Base-by-base conservation (phyloP, 805 yeast species). In the Candida morakotiae region DNA sequence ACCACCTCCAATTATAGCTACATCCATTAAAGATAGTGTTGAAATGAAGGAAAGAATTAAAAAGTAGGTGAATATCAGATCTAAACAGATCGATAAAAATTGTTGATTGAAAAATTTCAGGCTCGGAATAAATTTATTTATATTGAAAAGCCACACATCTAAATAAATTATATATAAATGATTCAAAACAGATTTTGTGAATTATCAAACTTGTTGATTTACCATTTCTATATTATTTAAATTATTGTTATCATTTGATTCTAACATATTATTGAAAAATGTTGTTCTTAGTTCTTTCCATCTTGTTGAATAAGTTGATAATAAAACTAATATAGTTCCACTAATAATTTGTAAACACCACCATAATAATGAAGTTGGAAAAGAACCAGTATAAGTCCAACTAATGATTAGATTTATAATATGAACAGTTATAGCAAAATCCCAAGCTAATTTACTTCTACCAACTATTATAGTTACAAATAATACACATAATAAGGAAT, bases 391-490 rank as follows among this genome's bases (percentile, higher is more conserved):
- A 45, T 77, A 79, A 1, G 76, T 42, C 78, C 86, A 79, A 0
- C 79, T 86, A 3, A 87, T 79, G 3, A 79, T 36, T 17, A 91
- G 59, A 60, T 91, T 83, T 35, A 93, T 73, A 16, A 83, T 77
- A 58, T 93, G 96, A 11, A 91, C 77, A 0, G 98, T 93, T n/a
- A 91, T 54, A 9, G 96, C 96, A 64, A 93, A 91, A 61, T 91
- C 98, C 84, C 96, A 84, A 0, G 97, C 98, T 34, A 91, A 65
- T 57, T 91, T 93, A 28, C 95, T 84, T 40, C 98, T 69, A 0
- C 98, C 96, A 9, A 91, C 96, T 19, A 91, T 79, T 2, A 89
- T 61, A 1, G 95, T 87, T 53, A 91, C 79, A 53, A 87, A 87
- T 9, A 87, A 58, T 1, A 88, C 96, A 47, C 95, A 83, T 28